Base-by-base conservation (phyloP, 163 green algal species). In the Volvox carteri region DNA sequence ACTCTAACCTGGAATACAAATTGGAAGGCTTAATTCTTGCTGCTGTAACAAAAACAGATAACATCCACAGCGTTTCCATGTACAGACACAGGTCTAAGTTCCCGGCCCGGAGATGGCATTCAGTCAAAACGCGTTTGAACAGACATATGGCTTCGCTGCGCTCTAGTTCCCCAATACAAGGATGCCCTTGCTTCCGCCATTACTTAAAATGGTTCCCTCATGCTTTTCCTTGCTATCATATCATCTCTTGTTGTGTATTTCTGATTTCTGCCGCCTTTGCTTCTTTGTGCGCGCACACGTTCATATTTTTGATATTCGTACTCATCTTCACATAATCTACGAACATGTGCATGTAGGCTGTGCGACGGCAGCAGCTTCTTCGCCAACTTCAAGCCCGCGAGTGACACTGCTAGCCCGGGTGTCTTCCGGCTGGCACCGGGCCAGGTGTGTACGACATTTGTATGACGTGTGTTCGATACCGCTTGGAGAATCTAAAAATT, bases 351-450 rank as follows among this genome's bases (percentile, higher is more conserved):
- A 44, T 42, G 30, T 56, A 85, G 78, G 78, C 23, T 86, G 12
- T 21, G 8, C 0, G 81, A 88, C 37, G 68, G 68, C 46, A 60
- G 23, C 67, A 73, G 35, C 67, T 1, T 46, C 33, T 88, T 58
- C 33, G 67, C 67, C 46, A 73, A 80, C 67, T 88, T 79, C 62
- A 41, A 21, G 6, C 67, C 48, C 67, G 35, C n/a, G n/a, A n/a
- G 42, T 7, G 8, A 9, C 46, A 80, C 42, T 67, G 16, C 18
- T 33, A 58, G 42, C 67, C 19, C 67, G 23, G 81, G 81, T 33
- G 44, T 46, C 39, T 78, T 58, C 70, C 41, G 39, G 70, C 33
- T 58, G 1, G 56, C 70, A 18, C 70, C 70, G 18, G 39, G 23
- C 8, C 81, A 78, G 70, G 70, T 78, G 48, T 58, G n/a, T n/a